Percentiles rank a stretch among this genome's conserved stretches.
Evolutionary conservation across 1,284 basidiomycete species (phyloP).

Genomic region (Chalciporus sp.): DNA sequence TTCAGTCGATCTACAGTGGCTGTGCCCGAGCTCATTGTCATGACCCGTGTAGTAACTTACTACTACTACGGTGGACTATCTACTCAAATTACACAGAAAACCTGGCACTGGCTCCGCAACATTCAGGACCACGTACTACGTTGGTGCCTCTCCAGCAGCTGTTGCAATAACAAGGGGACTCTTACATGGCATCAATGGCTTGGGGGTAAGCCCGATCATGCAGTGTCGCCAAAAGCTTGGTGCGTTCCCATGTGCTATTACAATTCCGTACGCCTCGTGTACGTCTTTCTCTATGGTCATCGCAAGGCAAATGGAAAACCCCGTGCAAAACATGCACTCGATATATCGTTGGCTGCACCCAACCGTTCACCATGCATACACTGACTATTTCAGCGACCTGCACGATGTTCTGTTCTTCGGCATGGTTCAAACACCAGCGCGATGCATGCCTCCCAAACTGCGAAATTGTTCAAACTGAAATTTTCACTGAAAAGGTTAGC

Average conservation of each 20-base stretch:
- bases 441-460: constrained; percentile 41
- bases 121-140: too few species aligned
- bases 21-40: neutral
- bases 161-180: neutral
- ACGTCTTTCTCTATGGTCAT: constrained; percentile 29
- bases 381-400: constrained; percentile 39
- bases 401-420: neutral
- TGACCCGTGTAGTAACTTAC: too few species aligned
- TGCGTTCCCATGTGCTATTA: constrained; percentile 39
- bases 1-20: neutral
- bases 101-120: too few species aligned
- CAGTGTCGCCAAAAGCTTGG: constrained; percentile 53
- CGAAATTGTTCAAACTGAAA: constrained; percentile 51
- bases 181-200: too few species aligned
- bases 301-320: neutral
- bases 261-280: constrained; percentile 49
- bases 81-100: too few species aligned
- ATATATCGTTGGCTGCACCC: constrained; percentile 35
- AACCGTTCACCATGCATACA: constrained; percentile 37
- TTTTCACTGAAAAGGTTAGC: constrained; percentile 38
- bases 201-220: too few species aligned
- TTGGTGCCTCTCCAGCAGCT: too few species aligned
- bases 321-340: constrained; percentile 33
- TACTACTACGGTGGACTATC: too few species aligned
- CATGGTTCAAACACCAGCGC: neutral